A percentile compares a stretch with the other conserved stretches of the same genome.
Conservation (phyloP, 495 filamentous ascomycete species). For the Podospora sp. region DNA sequence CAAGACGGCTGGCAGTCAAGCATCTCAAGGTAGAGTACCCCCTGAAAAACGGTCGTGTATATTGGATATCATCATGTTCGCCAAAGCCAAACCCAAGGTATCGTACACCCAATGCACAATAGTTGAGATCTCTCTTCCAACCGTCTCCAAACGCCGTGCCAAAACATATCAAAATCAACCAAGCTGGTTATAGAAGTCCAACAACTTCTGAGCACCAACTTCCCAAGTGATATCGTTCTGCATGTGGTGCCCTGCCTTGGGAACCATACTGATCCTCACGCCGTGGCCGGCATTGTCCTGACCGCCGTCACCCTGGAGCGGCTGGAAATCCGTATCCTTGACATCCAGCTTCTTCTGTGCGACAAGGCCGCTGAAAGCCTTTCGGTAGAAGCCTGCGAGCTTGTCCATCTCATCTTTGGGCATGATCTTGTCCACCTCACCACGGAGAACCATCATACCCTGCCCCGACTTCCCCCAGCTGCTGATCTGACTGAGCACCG, state of each 20-base stretch:
- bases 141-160: neutral
- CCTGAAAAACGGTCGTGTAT: neutral
- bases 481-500: constrained; percentile 40
- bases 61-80: neutral
- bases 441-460: constrained; percentile 45
- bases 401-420: constrained; percentile 31
- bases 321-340: constrained; percentile 63
- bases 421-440: constrained; percentile 37
- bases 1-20: too few species aligned
- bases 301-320: constrained; percentile 21
- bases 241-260: constrained; percentile 47
- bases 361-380: constrained; percentile 53
- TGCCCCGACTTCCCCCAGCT: constrained; percentile 27
- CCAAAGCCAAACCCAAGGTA: constrained; percentile 1
- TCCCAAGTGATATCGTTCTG: constrained; percentile 50
- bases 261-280: constrained; percentile 40
- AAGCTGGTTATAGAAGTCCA: constrained; percentile 40
- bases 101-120: neutral
- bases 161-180: neutral
- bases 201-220: constrained; percentile 40
- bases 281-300: constrained; percentile 29
- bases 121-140: constrained; percentile 7
- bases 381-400: constrained; percentile 52
- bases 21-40: too few species aligned
- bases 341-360: constrained; percentile 79